Conservation (phyloP, 768 basidiomycete species). For the Kwoniella heveanensis region DNA sequence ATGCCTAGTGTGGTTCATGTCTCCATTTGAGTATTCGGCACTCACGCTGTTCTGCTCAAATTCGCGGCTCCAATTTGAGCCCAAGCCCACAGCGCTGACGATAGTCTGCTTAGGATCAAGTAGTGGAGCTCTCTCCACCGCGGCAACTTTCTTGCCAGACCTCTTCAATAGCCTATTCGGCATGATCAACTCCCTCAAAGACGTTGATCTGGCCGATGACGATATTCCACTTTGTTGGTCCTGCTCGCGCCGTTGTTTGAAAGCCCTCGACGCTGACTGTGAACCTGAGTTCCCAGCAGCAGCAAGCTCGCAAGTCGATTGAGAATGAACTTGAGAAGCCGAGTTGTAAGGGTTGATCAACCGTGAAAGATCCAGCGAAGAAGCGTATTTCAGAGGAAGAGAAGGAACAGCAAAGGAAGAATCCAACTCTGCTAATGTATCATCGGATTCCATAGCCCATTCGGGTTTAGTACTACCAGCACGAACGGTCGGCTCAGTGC, state of each 20-base stretch:
- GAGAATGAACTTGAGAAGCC: neutral
- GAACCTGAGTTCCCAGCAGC: too few relatives aligned
- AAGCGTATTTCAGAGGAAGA: neutral
- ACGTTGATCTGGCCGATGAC: neutral
- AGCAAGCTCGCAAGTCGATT: too few relatives aligned
- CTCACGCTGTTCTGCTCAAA: too few relatives aligned
- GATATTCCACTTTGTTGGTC: too few relatives aligned
- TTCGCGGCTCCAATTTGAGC: too few relatives aligned
- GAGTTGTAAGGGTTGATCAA: neutral
- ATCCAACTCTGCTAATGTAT: neutral
- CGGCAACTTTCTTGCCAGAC: neutral
- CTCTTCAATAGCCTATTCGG: neutral
- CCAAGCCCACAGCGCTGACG: too few relatives aligned
- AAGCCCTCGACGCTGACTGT: too few relatives aligned
- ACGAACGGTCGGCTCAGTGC: too few relatives aligned
- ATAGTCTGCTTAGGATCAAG: neutral
- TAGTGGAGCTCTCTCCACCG: neutral
- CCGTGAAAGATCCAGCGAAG: neutral
- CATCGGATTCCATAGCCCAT: neutral
- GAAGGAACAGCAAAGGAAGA: neutral
- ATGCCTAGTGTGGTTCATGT: too few relatives aligned
- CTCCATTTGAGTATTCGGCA: too few relatives aligned
- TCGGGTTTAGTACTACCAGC: neutral
- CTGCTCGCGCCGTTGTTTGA: too few relatives aligned
- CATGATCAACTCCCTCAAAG: neutral